Conservation (phyloP, 495 filamentous ascomycete species). For the Cryomyces minteri region DNA sequence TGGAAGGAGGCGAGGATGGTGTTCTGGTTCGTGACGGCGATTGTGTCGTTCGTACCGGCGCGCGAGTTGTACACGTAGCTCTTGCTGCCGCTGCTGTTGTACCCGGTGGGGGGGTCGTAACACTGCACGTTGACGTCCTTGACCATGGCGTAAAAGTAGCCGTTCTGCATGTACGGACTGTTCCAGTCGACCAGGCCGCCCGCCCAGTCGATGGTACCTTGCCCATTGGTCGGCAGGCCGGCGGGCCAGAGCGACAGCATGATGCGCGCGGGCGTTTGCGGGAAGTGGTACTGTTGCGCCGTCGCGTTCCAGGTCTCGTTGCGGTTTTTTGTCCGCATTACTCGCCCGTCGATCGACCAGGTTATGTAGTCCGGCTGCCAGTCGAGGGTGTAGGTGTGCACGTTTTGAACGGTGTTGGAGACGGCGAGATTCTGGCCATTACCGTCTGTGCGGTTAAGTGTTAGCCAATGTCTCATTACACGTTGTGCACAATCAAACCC, state of each 20-base stretch:
- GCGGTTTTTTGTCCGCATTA: conserved; percentile 53
- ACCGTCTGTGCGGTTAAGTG: conserved; percentile 31
- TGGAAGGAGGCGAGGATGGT: conserved; percentile 67
- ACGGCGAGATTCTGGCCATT: conserved; percentile 54
- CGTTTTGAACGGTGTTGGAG: conserved; percentile 59
- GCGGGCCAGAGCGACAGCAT: conserved; percentile 95
- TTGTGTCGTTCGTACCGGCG: conserved; percentile 50
- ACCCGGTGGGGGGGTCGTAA: conserved; percentile 53
- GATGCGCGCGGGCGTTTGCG: conserved; percentile 83
- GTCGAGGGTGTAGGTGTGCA: conserved; percentile 82
- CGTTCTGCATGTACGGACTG: conserved; percentile 58
- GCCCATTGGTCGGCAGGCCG: conserved; percentile 54
- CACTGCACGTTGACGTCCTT: conserved; percentile 64
- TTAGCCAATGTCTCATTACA: conserved; percentile 6
- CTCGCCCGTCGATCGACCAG: conserved; percentile 70
- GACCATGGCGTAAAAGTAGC: conserved; percentile 80
- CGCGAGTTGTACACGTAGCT: conserved; percentile 60
- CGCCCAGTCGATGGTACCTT: conserved; percentile 82
- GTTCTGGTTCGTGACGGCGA: conserved; percentile 52
- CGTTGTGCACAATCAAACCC: not conserved
- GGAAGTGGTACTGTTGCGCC: conserved; percentile 65
- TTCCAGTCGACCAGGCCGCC: conserved; percentile 85
- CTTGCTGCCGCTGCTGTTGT: conserved; percentile 36
- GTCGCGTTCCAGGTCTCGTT: conserved; percentile 72
- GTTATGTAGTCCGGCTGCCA: conserved; percentile 74